Conservation (phyloP, 2,329 filamentous ascomycete genomes). For the Monilinia polystroma region DNA sequence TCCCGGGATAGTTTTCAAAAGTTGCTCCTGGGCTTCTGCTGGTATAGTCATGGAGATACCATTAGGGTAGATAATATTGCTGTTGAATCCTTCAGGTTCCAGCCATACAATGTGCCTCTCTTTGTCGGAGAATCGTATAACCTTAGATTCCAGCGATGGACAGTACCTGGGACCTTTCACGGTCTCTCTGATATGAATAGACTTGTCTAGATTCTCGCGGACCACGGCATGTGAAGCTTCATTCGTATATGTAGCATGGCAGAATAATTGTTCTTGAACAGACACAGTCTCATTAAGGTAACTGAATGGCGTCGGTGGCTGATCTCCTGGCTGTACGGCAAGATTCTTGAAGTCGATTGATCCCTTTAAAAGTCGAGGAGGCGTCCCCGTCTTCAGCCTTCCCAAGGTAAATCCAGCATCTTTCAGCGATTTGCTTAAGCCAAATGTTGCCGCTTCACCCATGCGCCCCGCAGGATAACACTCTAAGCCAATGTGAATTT, state of each 20-base stretch:
- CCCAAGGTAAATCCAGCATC: conserved; percentile 89
- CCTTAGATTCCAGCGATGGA: conserved; percentile 90
- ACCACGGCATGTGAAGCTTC: conserved; percentile 78
- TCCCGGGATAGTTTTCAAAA: conserved; percentile 83
- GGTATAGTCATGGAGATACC: conserved; percentile 97
- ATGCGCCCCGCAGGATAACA: conserved; percentile 84
- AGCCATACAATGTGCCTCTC: conserved; percentile 89
- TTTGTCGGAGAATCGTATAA: conserved; percentile 83
- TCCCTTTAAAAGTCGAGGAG: conserved; percentile 76
- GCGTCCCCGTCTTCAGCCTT: conserved; percentile 91
- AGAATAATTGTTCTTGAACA: conserved; percentile 80
- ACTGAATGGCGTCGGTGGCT: conserved; percentile 86
- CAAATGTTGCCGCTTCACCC: conserved; percentile 90
- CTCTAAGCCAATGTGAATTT: conserved; percentile 92
- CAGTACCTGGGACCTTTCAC: conserved; percentile 95
- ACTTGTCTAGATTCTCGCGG: conserved; percentile 87
- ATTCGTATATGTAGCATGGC: conserved; percentile 86
- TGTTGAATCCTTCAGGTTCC: conserved; percentile 92
- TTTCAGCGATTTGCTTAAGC: conserved; percentile 83
- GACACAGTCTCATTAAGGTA: conserved; percentile 79
- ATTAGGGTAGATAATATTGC: conserved; percentile 89
- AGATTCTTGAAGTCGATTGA: conserved; percentile 77
- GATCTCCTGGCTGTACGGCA: conserved; percentile 74
- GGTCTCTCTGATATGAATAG: conserved; percentile 92
- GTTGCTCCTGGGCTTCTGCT: conserved; percentile 76